These are phyloP conservation scores for Pythium monospermum DNA, from an alignment of 352 stramenopile genomes.

Conservation along the genomic window DNA sequence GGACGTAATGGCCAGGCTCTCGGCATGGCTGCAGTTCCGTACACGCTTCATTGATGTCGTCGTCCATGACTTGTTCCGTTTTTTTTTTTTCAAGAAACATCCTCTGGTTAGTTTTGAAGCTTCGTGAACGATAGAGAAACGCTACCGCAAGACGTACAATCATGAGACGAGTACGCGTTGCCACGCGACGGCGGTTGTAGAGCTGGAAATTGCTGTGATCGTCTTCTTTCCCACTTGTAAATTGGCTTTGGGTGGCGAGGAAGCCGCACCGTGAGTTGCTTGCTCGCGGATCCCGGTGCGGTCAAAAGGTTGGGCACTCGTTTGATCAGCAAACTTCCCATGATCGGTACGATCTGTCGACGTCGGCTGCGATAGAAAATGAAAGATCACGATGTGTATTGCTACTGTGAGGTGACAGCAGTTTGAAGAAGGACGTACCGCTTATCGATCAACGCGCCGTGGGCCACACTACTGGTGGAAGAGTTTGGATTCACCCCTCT, in stretches of 20 bases:
- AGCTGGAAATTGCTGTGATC: constrained; percentile 7
- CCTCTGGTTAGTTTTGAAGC: too few relatives aligned
- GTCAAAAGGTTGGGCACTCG: constrained; percentile 17
- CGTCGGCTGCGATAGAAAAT: constrained; percentile 6
- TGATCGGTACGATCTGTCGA: constrained; percentile 11
- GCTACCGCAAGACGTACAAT: constrained; percentile 4
- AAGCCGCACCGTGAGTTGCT: constrained; percentile 23
- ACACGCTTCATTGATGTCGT: constrained; percentile 34
- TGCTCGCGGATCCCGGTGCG: constrained; percentile 22
- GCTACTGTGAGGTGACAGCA: neutral
- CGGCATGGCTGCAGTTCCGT: constrained; percentile 39
- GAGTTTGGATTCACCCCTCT: neutral
- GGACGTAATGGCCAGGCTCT: constrained; percentile 50
- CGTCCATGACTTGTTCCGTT: constrained; percentile 23
- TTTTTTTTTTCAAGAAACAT: too few relatives aligned
- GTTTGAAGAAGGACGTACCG: too few relatives aligned
- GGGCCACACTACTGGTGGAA: neutral
- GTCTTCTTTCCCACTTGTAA: constrained; percentile 52
- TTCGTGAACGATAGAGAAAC: too few relatives aligned
- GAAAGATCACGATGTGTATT: too few relatives aligned
- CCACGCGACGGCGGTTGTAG: neutral
- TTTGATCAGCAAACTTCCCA: constrained; percentile 31
- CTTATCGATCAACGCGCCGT: too few relatives aligned
- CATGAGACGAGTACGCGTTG: constrained; percentile 3
- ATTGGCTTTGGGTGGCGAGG: constrained; percentile 40